These are phyloP conservation scores for Phialocephala sp. DNA, from an alignment of 2,329 filamentous ascomycete species.

Conservation along the genomic window DNA sequence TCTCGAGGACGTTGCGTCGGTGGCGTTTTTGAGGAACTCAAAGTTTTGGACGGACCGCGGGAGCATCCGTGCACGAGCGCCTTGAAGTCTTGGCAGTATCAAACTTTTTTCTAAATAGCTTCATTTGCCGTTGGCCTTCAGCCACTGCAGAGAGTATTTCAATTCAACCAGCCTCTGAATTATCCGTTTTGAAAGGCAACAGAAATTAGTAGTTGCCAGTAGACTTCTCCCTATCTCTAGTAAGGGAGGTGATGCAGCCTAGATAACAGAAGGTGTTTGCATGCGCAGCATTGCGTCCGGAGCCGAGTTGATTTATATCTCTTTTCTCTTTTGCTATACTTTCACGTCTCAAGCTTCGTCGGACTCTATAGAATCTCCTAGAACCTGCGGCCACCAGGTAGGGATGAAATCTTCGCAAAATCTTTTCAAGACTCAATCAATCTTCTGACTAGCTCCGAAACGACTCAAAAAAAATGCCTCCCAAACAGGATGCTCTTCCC, in stretches of 20 bases:
- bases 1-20: neutral
- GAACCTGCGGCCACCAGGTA: no score
- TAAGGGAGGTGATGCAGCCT: neutral
- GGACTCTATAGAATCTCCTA: no score
- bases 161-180: no score
- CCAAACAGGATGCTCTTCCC: constrained; percentile 42
- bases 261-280: neutral
- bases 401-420: no score
- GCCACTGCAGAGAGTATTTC: neutral
- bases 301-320: no score
- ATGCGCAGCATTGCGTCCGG: no score
- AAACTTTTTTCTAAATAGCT: constrained; percentile 11
- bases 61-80: neutral
- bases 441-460: neutral
- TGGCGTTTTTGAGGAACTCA: constrained; percentile 8
- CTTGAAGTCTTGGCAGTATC: constrained; percentile 7
- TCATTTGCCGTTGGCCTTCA: neutral
- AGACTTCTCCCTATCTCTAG: neutral
- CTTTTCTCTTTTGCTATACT: no score
- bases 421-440: neutral
- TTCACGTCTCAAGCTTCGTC: no score
- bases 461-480: constrained; percentile 9
- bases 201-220: neutral
- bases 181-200: no score
- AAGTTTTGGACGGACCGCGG: neutral